phyloP scores from a whole-genome alignment of 1,284 basidiomycete species.

The Laetiporus sulphureus region DNA sequence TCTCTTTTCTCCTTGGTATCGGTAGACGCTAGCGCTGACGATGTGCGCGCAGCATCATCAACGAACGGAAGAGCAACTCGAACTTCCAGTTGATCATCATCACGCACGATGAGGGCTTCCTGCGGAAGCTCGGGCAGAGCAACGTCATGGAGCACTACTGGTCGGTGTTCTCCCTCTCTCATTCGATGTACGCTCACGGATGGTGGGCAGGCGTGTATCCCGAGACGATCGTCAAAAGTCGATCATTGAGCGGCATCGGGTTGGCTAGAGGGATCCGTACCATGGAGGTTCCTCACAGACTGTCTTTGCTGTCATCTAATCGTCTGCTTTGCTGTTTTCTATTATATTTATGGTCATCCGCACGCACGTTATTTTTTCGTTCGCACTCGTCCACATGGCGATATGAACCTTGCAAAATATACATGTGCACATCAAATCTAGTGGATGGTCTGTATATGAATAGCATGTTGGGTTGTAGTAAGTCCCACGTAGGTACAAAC shows the following conservation, averaged over 20 bases:
- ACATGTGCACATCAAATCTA: no score
- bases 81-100: conserved; percentile 99
- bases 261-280: conserved; percentile 32
- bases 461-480: no score
- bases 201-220: conserved; percentile 43
- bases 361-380: no score
- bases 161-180: conserved; percentile 34
- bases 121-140: conserved; percentile 75
- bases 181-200: neutral
- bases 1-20: conserved; percentile 1
- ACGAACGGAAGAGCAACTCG: conserved; percentile 80
- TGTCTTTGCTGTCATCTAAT: neutral
- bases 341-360: no score
- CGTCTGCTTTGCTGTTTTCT: neutral
- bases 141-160: conserved; percentile 92
- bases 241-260: conserved; percentile 60
- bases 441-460: no score
- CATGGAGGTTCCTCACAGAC: conserved; percentile 14
- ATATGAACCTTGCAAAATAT: no score
- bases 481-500: no score
- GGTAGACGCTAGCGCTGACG: no score
- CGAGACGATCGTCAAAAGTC: conserved; percentile 66
- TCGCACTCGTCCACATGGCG: no score
- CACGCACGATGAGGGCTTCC: conserved; percentile 91
- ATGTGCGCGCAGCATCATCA: conserved; percentile 96